Conservation (phyloP, 2,329 filamentous ascomycete species). For the Sarocladiaceae sp. region DNA sequence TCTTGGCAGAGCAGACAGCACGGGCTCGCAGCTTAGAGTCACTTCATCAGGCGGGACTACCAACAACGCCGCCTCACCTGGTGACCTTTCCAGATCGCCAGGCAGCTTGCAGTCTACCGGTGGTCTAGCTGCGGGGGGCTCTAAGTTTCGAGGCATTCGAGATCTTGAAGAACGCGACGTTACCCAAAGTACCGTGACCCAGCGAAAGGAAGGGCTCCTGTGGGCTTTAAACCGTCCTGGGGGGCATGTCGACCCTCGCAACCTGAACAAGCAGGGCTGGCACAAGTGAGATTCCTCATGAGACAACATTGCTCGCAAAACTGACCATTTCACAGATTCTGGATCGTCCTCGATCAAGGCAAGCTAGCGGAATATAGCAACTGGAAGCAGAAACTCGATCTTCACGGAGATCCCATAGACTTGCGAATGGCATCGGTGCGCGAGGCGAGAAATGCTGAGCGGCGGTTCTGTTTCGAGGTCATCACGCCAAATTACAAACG, state of each 20-base stretch:
- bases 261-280: constrained; percentile 95
- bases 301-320: not conserved
- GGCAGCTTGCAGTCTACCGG: constrained; percentile 43
- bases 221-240: constrained; percentile 93
- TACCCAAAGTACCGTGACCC: constrained; percentile 43
- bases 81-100: constrained; percentile 50
- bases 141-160: constrained; percentile 83
- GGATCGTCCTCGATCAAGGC: constrained; percentile 96
- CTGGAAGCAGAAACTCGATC: constrained; percentile 94
- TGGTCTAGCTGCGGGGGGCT: constrained; percentile 44
- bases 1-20: constrained; percentile 67
- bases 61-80: constrained; percentile 20
- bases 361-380: constrained; percentile 98
- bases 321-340: constrained; percentile 60
- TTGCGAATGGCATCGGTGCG: constrained; percentile 93
- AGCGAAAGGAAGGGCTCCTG: constrained; percentile 86
- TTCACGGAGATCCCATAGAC: constrained; percentile 98
- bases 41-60: constrained; percentile 39
- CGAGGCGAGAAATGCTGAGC: constrained; percentile 88
- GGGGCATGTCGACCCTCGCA: constrained; percentile 90
- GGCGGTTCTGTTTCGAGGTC: constrained; percentile 95
- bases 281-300: constrained; percentile 68
- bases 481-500: constrained; percentile 95
- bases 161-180: constrained; percentile 81
- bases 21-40: constrained; percentile 58